Evolutionary conservation across 1,139 yeast genomes (phyloP), one percentile per base, ranked within the genome.

Genomic region (Geotrichum fermentans): DNA sequence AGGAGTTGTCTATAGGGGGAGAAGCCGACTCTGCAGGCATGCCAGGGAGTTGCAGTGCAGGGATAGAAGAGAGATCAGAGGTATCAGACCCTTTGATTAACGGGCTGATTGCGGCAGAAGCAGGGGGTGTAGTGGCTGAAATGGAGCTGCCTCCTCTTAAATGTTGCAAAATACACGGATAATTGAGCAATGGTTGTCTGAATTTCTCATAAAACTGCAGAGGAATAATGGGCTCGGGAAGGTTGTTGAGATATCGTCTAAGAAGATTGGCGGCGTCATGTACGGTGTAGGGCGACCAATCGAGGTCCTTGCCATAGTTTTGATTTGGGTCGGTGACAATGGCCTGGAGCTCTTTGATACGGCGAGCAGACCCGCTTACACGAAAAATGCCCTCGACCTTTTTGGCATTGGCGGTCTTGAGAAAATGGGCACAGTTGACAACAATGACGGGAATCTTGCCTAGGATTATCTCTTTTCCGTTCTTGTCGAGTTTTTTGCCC

Each of bases 251-350:
- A 63, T 79, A 92, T 52, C 98, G 73, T 62, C 98, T 75, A 52
- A 92, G 75, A 33, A 92, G 74, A 26, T 95, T 86, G 1, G 97
- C 96, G 1, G 97, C 97, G 66, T 94, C 98, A 68, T 94, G 98
- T 11, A 92, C 97, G 3, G 89, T 88, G 67, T 81, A 92, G 0
- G 94, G 94, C 48, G 85, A 88, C 98, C 98, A 92, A 55, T 76
- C 79, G 41, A 90, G 74, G 57, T 83, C 84, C 52, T 88, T 79
- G 24, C 98, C 99, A 63, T 82, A 94, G 33, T 39, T 40, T 53
- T 80, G 81, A 0, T 97, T 97, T 1, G 96, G 89, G 2, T 84
- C 71, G 53, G 90, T 87, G 69, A 92, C 92, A 6, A 83, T 74
- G 35, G 78, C 75, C 65, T 92, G 97, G 44, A 92, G 72, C 59